A percentile compares a stretch with the other conserved stretches of the same genome.
Conservation (phyloP, 2,329 filamentous ascomycete species). For the Penicillium capsulatum region DNA sequence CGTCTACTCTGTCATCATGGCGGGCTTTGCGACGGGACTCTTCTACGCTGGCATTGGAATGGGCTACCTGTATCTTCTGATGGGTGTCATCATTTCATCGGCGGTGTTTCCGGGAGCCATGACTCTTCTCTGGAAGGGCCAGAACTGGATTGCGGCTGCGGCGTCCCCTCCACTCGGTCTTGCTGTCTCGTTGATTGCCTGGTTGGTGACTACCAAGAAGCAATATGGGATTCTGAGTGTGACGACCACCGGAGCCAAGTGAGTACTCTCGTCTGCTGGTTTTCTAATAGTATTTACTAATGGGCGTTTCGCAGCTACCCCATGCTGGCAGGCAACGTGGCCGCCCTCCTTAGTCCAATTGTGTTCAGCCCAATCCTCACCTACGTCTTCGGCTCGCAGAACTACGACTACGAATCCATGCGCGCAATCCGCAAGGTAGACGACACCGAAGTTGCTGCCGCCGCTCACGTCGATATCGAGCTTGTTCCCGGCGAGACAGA, state of each 20-base stretch:
- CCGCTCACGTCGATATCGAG: slow-evolving; percentile 63
- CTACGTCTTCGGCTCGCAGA: slow-evolving; percentile 62
- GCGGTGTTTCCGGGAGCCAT: slow-evolving; percentile 79
- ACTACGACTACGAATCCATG: slow-evolving; percentile 87
- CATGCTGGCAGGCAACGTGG: slow-evolving; percentile 84
- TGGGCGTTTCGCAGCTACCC: slow-evolving; percentile 58
- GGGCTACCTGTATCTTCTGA: slow-evolving; percentile 84
- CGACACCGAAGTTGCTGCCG: slow-evolving; percentile 65
- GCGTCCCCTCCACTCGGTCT: slow-evolving; percentile 67
- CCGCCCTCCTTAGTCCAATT: slow-evolving; percentile 71
- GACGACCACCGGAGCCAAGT: slow-evolving; percentile 72
- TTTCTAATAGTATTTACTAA: too few relatives aligned
- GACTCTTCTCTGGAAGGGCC: slow-evolving; percentile 74
- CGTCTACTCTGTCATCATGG: slow-evolving; percentile 72
- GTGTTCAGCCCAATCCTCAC: slow-evolving; percentile 75
- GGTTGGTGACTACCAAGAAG: slow-evolving; percentile 71
- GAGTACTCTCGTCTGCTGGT: slow-evolving; percentile 22
- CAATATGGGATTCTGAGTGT: slow-evolving; percentile 67
- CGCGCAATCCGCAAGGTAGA: slow-evolving; percentile 71
- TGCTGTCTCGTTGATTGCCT: slow-evolving; percentile 64
- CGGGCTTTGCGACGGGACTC: slow-evolving; percentile 70
- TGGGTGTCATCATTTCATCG: slow-evolving; percentile 85
- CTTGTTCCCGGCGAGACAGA: slow-evolving; percentile 52
- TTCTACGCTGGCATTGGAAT: slow-evolving; percentile 73
- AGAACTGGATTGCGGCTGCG: slow-evolving; percentile 70